phyloP scores from a whole-genome alignment of 2,329 filamentous ascomycete species.

The Xylariaceae sp. region DNA sequence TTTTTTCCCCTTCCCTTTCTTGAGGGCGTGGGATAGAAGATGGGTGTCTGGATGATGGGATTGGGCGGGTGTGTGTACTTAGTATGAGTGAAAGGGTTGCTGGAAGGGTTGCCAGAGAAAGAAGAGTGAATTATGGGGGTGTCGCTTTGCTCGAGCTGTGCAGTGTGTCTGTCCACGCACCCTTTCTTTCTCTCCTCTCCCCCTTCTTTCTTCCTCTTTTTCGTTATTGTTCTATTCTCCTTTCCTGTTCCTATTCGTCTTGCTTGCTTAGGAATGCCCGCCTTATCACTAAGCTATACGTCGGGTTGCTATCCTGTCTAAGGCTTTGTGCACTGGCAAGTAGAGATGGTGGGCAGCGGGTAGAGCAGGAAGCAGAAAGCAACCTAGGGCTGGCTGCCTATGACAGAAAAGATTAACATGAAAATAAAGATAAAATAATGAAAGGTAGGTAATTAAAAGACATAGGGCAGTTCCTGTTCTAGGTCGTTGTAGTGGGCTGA shows the following conservation, averaged over 20 bases:
- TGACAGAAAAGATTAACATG: background rate
- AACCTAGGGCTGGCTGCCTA: slow-evolving; percentile 5
- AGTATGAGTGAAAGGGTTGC: slow-evolving; percentile 25
- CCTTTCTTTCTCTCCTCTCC: slow-evolving; percentile 9
- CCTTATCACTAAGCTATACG: too few species aligned
- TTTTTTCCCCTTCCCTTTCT: slow-evolving; percentile 8
- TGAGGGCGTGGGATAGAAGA: slow-evolving; percentile 18
- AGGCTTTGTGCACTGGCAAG: too few species aligned
- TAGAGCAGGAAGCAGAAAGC: background rate
- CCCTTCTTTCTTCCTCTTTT: background rate
- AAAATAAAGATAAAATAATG: background rate
- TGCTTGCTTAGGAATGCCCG: too few species aligned
- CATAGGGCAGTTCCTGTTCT: slow-evolving; percentile 7
- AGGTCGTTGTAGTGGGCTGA: slow-evolving; percentile 1
- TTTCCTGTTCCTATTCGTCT: background rate
- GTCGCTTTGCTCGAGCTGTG: slow-evolving; percentile 4
- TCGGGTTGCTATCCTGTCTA: too few species aligned
- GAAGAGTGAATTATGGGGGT: slow-evolving; percentile 1
- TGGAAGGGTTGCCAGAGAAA: slow-evolving; percentile 18
- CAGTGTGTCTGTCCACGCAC: slow-evolving; percentile 9
- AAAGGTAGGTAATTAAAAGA: background rate
- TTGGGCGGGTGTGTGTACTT: slow-evolving; percentile 7
- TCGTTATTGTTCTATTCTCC: background rate
- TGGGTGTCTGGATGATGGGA: slow-evolving; percentile 21
- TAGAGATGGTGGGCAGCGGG: background rate